Conservation (phyloP, 257 asterid genomes). For the Leptodermis oblonga region DNA sequence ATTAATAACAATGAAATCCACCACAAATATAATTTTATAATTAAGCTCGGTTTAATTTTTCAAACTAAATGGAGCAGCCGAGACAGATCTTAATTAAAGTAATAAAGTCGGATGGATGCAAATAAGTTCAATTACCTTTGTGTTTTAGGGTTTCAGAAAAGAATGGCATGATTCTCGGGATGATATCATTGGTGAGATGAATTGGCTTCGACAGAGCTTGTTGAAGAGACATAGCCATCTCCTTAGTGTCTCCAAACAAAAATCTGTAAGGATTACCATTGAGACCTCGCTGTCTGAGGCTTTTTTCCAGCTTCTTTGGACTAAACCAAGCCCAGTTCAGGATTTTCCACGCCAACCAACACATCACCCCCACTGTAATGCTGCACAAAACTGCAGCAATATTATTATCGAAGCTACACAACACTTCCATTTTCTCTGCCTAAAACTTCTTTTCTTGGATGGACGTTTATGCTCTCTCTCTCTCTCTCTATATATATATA, state of each 20-base stretch:
- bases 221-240: neutral
- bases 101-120: no score
- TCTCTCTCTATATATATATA: no score
- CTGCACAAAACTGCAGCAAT: neutral
- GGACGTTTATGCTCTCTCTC: no score
- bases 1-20: no score
- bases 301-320: neutral
- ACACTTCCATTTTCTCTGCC: no score
- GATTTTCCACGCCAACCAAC: neutral
- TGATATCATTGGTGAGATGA: neutral
- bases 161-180: neutral
- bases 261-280: neutral
- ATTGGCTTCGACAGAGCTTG: neutral
- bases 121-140: neutral
- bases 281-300: constrained; percentile 2
- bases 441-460: no score
- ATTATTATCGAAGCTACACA: neutral
- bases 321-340: constrained; percentile 6
- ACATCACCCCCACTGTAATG: neutral
- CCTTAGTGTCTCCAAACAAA: neutral
- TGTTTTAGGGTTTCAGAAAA: neutral
- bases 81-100: no score
- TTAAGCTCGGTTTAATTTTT: no score
- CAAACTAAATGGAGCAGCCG: no score
- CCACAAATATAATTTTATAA: no score